Conservation (phyloP, 371 early-diverging fungal species). For the Batkoa obscura region DNA sequence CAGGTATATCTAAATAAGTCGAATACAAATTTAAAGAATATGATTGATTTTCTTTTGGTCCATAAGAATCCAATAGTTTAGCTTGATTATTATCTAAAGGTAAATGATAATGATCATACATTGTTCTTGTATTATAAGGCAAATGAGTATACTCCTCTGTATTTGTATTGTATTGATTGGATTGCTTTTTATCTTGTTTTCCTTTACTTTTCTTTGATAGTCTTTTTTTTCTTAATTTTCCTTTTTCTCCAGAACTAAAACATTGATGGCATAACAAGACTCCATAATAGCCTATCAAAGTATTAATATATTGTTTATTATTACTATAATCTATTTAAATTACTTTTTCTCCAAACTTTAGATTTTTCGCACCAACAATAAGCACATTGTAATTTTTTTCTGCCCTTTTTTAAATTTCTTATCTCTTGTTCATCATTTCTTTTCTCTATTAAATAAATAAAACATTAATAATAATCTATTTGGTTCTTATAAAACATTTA, state of each 20-base stretch:
- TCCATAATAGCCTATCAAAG: too few species aligned
- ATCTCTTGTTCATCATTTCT: background rate
- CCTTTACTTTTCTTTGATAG: too few species aligned
- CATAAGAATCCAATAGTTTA: slow-evolving; percentile 36
- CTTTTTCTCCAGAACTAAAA: too few species aligned
- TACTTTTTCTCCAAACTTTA: slow-evolving; percentile 23
- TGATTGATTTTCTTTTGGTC: slow-evolving; percentile 54
- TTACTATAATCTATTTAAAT: background rate
- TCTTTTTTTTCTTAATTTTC: too few species aligned
- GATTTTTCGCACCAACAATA: slow-evolving; percentile 22
- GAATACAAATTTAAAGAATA: slow-evolving; percentile 59
- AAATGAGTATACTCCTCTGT: slow-evolving; percentile 64
- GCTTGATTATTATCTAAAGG: slow-evolving; percentile 13
- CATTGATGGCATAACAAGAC: too few species aligned
- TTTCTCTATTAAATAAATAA: background rate
- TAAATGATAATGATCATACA: background rate
- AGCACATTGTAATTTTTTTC: slow-evolving; percentile 19
- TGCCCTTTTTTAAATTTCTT: slow-evolving; percentile 9
- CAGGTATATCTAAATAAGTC: slow-evolving; percentile 76
- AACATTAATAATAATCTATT: background rate
- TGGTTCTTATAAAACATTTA: too few species aligned
- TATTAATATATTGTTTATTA: too few species aligned
- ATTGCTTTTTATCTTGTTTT: too few species aligned
- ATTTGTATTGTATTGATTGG: slow-evolving; percentile 21
- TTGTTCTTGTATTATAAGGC: slow-evolving; percentile 53